Evolutionary conservation across 2,329 filamentous ascomycete genomes (phyloP), one percentile per base, ranked within the genome.

Genomic region (Exophiala spinifera): DNA sequence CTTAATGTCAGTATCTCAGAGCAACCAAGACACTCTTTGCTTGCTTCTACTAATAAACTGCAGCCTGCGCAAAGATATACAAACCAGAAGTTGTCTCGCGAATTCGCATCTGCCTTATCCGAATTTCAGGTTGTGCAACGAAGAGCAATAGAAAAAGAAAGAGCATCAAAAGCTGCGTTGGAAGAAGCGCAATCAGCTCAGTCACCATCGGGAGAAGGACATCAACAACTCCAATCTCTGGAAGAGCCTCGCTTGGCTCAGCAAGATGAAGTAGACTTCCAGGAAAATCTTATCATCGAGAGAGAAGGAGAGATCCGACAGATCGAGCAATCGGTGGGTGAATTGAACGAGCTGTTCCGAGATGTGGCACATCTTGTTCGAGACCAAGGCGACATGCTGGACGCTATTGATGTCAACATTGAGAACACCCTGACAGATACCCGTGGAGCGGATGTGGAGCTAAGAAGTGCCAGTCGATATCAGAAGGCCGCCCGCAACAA

Each of bases 321-420:
- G 69, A 99, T 99, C 66, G 94, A 97, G 75, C 91, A 96, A 72
- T 91, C 89, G 51, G 94, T 99, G 5, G 88, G 88, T 51, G 94
- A 99, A 67, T 77, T 99, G 59, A 99, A 99, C 66, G 94, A 97
- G 67, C 80, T 99, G 40, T 99, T 99, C 79, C 82, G 91, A 60
- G 92, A 99, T 75, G 91, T 99, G n/a, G 94, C 92, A 44, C 91
- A 96, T 71, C 96, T 99, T 71, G 91, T 99, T 47, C 84, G 84
- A 57, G 92, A 97, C 74, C 94, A 99, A 74, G 94, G 94, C 47
- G 88, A 90, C 64, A 84, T 89, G 72, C 78, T 99, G 25, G 87
- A 92, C 67, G 88, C 88, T 15, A 95, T 99, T 65, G 85, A 85
- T 59, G 86, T 89, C 64, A 96, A 96, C 64, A 89, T 97, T 5